Conservation (phyloP, 2,329 filamentous ascomycete genomes). For the Emmonsiellopsis sp. region DNA sequence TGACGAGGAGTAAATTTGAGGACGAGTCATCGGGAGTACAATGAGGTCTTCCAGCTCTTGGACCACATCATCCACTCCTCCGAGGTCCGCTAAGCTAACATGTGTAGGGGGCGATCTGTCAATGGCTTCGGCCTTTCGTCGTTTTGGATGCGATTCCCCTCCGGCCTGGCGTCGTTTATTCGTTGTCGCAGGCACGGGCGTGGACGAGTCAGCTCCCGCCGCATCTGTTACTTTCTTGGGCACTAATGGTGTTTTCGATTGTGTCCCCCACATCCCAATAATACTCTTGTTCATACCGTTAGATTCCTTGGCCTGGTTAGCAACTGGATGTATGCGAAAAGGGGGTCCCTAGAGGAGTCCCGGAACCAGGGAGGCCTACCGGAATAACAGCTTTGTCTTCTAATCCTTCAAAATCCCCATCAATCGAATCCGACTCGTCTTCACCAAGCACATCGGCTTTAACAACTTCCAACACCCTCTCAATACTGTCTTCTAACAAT, state of each 20-base stretch:
- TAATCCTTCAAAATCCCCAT: slow-evolving; percentile 43
- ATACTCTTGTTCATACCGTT: slow-evolving; percentile 61
- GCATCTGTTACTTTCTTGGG: slow-evolving; percentile 21
- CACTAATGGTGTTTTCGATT: slow-evolving; percentile 20
- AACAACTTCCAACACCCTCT: slow-evolving; percentile 66
- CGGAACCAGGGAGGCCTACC: slow-evolving; percentile 15
- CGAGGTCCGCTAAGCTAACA: slow-evolving; percentile 61
- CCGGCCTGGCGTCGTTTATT: slow-evolving; percentile 53
- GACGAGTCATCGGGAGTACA: slow-evolving; percentile 61
- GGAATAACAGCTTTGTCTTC: slow-evolving; percentile 26
- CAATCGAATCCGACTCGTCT: slow-evolving; percentile 42
- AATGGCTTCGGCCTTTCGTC: slow-evolving; percentile 50
- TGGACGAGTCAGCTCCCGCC: slow-evolving; percentile 15
- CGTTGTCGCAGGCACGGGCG: slow-evolving; percentile 18
- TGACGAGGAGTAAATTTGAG: slow-evolving; percentile 55
- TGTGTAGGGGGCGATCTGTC: slow-evolving; percentile 59
- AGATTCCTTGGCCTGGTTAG: slow-evolving; percentile 34
- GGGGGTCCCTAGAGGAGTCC: background rate
- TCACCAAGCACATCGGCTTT: slow-evolving; percentile 54
- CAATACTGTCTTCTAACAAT: slow-evolving; percentile 74
- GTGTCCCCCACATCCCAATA: slow-evolving; percentile 48
- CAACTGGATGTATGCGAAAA: background rate
- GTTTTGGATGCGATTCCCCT: slow-evolving; percentile 59
- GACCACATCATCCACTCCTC: slow-evolving; percentile 66
- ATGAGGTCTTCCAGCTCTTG: slow-evolving; percentile 61